Base-by-base conservation (phyloP, 257 asterid species). In the Plantago elongata region DNA sequence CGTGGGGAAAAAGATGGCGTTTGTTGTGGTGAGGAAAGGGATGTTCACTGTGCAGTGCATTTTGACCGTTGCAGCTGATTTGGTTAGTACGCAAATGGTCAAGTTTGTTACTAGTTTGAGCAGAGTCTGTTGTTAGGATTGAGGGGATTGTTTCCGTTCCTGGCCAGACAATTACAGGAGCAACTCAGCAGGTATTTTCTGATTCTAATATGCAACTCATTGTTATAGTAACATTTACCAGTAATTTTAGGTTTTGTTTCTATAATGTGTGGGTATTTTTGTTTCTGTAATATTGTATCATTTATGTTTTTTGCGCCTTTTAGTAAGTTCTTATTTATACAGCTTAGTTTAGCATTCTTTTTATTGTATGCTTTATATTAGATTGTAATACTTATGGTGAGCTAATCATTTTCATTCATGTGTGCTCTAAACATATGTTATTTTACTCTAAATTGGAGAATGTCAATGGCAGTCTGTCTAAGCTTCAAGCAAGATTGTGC, bases 31-130 rank as follows among this genome's bases (percentile, higher is more conserved):
- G 57, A 86, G 99, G 58, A 82, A 86, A 60, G 64, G 78, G 11
- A 95, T 97, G 3, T 86, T 77, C 61, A 89, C 96, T 0, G 97
- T 92, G 43, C 97, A 89, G 70, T 89, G 96, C 60, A 84, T 92
- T 7, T 64, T 89, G 72, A 75, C 78, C 3, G 96, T 86, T 47
- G 78, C 81, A 12, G 70, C 64, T 5, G 95, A 81, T 45, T 27
- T 83, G 61, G 95, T 86, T 46, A 92, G 99, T 66, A 59, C 68
- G 13, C 86, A 83, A 71, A 89, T 92, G 97, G 86, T 89, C 43
- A 89, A 89, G 74, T 92, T 69, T 68, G 88, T 89, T n/a, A 72
- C 73, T 17, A 37, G 80, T 11, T 63, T 92, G 76, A 92, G 84
- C 77, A 70, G 75, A 92, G 67, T 84, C 95, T 9, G 72, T 86